Evolutionary conservation across 768 basidiomycete species (phyloP).

Genomic region (Boletus eberwhitei): DNA sequence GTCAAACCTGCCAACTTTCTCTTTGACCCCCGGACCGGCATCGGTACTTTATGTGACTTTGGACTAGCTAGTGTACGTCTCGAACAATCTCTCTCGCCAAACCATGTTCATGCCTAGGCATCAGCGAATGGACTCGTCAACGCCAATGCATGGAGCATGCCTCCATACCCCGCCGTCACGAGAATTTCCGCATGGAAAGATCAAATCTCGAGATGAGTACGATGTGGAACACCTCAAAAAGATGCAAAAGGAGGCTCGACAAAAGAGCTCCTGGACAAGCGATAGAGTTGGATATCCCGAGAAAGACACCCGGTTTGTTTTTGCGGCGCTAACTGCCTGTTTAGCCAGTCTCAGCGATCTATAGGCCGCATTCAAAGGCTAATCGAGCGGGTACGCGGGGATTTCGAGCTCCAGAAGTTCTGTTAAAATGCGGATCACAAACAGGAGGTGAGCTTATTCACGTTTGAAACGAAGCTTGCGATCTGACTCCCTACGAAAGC

Average conservation of each 20-base stretch:
- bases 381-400: constrained; percentile 97
- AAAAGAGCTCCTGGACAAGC: constrained; percentile 48
- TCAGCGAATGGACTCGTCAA: constrained; percentile 54
- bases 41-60: constrained; percentile 90
- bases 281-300: constrained; percentile 78
- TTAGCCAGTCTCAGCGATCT: not conserved
- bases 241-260: constrained; percentile 58
- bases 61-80: constrained; percentile 85
- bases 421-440: constrained; percentile 92
- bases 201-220: constrained; percentile 42
- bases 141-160: constrained; percentile 54
- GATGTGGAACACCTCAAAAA: constrained; percentile 49
- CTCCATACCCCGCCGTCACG: constrained; percentile 69
- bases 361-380: constrained; percentile 80
- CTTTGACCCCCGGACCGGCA: constrained; percentile 78
- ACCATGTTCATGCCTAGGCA: constrained; percentile 5
- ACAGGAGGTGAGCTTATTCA: constrained; percentile 67
- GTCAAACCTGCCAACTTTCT: constrained; percentile 98
- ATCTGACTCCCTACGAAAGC: constrained; percentile 46
- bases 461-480: not conserved
- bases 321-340: not conserved
- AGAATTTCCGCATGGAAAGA: constrained; percentile 66
- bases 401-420: constrained; percentile 94
- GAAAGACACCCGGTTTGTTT: constrained; percentile 64
- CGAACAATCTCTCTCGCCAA: not conserved